Evolutionary conservation across 768 basidiomycete genomes (phyloP).

Genomic region (Lepiota subincarnata): DNA sequence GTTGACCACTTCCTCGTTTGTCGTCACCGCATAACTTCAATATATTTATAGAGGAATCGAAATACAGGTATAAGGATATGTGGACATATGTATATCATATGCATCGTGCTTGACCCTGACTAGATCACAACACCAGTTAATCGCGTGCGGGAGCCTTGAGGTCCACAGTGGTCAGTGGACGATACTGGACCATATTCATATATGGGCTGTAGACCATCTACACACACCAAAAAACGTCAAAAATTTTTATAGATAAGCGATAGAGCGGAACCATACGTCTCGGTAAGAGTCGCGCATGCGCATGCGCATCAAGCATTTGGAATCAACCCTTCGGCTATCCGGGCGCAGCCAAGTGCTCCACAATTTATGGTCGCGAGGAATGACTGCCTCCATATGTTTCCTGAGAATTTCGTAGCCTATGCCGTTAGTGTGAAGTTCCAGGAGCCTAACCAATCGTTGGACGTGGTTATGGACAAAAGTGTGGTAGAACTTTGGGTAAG

Average conservation of each 20-base stretch:
- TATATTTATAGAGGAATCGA: background rate
- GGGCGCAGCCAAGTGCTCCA: slow-evolving; percentile 45
- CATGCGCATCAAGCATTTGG: slow-evolving; percentile 60
- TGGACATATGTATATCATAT: background rate
- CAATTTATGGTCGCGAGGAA: slow-evolving; percentile 42
- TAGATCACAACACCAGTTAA: background rate
- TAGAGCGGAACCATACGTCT: slow-evolving; percentile 34
- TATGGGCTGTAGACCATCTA: slow-evolving; percentile 51
- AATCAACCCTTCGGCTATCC: slow-evolving; percentile 35
- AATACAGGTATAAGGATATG: background rate
- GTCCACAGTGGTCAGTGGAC: slow-evolving; percentile 22
- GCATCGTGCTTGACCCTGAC: too few species aligned
- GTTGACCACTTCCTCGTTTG: background rate
- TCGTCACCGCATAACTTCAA: background rate
- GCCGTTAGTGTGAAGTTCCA: slow-evolving; percentile 49
- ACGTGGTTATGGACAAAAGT: slow-evolving; percentile 58
- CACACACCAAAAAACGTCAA: slow-evolving; percentile 18
- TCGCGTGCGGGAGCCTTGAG: background rate
- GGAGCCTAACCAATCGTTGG: slow-evolving; percentile 50
- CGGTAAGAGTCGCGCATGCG: slow-evolving; percentile 52
- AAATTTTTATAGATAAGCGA: background rate
- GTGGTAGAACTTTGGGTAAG: slow-evolving; percentile 55
- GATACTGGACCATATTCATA: slow-evolving; percentile 52
- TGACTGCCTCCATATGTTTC: slow-evolving; percentile 37
- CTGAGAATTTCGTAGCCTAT: slow-evolving; percentile 49